Percentiles rank a stretch among this genome's conserved stretches.
These are phyloP conservation scores for Ceriops decandra DNA, from an alignment of 345 rosid genomes.

Conservation along the genomic window DNA sequence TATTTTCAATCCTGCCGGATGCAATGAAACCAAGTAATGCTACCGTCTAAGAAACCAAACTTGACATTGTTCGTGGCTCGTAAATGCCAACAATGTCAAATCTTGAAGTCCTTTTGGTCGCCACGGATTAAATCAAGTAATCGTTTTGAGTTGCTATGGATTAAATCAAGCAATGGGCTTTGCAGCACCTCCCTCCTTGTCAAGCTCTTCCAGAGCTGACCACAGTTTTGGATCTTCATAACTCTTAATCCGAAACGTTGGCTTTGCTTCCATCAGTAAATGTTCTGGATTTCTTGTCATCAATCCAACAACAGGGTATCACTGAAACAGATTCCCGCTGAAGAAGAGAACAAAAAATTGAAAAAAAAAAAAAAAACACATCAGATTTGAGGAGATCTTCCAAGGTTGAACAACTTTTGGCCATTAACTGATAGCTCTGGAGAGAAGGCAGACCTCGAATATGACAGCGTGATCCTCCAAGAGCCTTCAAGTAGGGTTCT, in stretches of 20 bases:
- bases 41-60: too few relatives aligned
- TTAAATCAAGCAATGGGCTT: conserved; percentile 8
- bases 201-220: conserved; percentile 79
- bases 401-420: background rate
- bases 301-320: conserved; percentile 76
- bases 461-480: too few relatives aligned
- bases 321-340: conserved; percentile 35
- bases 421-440: background rate
- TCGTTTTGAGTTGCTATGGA: background rate
- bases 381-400: background rate
- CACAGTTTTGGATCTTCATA: conserved; percentile 50
- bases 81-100: too few relatives aligned
- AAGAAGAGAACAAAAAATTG: too few relatives aligned
- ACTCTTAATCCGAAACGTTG: conserved; percentile 40
- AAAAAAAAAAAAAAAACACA: background rate
- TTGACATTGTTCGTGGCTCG: too few relatives aligned
- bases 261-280: conserved; percentile 16
- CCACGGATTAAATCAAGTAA: background rate
- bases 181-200: conserved; percentile 33
- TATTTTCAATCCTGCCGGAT: too few relatives aligned
- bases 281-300: conserved; percentile 72
- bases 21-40: too few relatives aligned
- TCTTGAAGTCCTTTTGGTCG: too few relatives aligned
- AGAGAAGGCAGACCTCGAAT: background rate
- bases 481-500: too few relatives aligned